Evolutionary conservation across 129 eudicot species (phyloP).

Genomic region (Escallonia rubra): DNA sequence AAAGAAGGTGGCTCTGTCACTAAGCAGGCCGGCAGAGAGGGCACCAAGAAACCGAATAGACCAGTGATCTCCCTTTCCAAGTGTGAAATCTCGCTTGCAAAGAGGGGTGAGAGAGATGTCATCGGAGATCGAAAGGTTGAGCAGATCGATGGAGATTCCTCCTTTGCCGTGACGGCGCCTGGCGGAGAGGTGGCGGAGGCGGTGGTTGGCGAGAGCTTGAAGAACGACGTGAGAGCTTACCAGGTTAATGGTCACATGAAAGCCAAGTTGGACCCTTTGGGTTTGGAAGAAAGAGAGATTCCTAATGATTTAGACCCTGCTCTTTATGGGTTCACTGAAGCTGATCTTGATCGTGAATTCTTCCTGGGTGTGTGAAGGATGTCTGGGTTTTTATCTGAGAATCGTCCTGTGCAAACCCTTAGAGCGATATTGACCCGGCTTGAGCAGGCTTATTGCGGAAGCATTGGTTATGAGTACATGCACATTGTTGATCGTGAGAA

Average conservation of each 20-base stretch:
- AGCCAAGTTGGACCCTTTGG: conserved; percentile 82
- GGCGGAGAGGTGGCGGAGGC: too few species aligned
- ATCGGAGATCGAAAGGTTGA: too few species aligned
- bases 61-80: too few species aligned
- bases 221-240: conserved; percentile 86
- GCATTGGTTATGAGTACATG: conserved; percentile 94
- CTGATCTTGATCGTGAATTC: conserved; percentile 93
- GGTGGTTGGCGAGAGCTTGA: conserved; percentile 81
- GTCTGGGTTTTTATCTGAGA: conserved; percentile 93
- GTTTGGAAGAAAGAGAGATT: conserved; percentile 60
- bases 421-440: conserved; percentile 77
- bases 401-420: conserved; percentile 93
- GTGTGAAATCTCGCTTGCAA: too few species aligned
- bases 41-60: too few species aligned
- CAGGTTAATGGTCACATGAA: conserved; percentile 97
- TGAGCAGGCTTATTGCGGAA: conserved; percentile 95
- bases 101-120: too few species aligned
- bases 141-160: too few species aligned
- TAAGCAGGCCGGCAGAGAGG: too few species aligned
- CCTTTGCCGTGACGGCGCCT: too few species aligned
- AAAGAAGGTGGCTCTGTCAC: too few species aligned
- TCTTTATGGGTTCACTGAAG: conserved; percentile 75
- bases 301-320: conserved; percentile 82
- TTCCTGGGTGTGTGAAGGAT: conserved; percentile 90
- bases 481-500: conserved; percentile 86